Evolutionary conservation across 169 alveolate species (phyloP).

Genomic region (Cryptosporidium muris): DNA sequence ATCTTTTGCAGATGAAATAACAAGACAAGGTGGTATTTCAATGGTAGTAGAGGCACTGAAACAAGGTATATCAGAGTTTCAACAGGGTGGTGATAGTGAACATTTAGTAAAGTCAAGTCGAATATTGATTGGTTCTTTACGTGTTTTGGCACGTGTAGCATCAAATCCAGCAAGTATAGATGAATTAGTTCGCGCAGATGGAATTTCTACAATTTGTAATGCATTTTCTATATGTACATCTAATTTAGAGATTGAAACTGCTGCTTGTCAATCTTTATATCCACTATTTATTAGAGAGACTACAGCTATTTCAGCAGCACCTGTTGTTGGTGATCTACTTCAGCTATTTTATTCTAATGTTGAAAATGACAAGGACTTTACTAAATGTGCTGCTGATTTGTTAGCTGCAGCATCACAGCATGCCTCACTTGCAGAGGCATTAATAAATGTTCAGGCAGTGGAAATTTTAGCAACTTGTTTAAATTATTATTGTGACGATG

Average conservation of each 20-base stretch:
- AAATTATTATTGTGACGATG: constrained; percentile 86
- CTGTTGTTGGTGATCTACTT: constrained; percentile 54
- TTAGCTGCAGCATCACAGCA: constrained; percentile 85
- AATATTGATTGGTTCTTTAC: constrained; percentile 86
- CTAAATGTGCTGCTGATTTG: constrained; percentile 67
- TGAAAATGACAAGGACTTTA: constrained; percentile 61
- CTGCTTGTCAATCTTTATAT: constrained; percentile 84
- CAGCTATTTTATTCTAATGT: constrained; percentile 57
- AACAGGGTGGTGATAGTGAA: constrained; percentile 82
- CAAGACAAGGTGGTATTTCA: constrained; percentile 88
- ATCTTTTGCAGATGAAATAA: constrained; percentile 88
- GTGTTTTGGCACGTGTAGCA: constrained; percentile 87
- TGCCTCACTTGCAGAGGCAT: constrained; percentile 84
- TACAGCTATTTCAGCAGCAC: constrained; percentile 61
- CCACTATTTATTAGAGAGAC: constrained; percentile 76
- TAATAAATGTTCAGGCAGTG: constrained; percentile 84
- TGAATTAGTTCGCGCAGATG: constrained; percentile 84
- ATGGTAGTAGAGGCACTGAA: constrained; percentile 85
- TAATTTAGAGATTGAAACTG: constrained; percentile 82
- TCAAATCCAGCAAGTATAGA: constrained; percentile 85
- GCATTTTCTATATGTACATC: constrained; percentile 85
- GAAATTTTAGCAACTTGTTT: constrained; percentile 89
- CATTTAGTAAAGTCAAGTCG: constrained; percentile 69
- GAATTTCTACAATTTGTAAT: constrained; percentile 85
- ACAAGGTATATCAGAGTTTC: constrained; percentile 83